These are phyloP conservation scores for Colletotrichum shisoi DNA, from an alignment of 2,329 filamentous ascomycete genomes.

Conservation along the genomic window DNA sequence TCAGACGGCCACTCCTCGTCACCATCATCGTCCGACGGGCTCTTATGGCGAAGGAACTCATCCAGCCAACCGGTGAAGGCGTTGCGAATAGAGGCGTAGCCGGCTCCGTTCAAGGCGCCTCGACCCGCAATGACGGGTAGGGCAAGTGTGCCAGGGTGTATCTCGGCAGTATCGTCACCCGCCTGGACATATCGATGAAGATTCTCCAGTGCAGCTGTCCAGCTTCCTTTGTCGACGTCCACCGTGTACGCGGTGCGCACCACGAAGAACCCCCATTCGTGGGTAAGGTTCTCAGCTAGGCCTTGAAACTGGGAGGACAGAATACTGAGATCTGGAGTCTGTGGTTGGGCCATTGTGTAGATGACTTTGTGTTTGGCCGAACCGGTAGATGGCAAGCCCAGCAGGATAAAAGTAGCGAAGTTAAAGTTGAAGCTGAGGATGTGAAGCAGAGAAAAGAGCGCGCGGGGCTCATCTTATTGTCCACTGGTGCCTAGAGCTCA, in stretches of 20 bases:
- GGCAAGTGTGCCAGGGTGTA: not conserved
- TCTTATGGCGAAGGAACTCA: not conserved
- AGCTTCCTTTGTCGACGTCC: not conserved
- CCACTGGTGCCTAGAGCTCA: no score
- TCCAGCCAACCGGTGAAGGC: not conserved
- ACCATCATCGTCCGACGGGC: not conserved
- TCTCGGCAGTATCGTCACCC: conserved; percentile 2
- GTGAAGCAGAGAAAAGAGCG: no score
- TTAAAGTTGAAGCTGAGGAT: no score
- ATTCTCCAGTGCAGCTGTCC: not conserved
- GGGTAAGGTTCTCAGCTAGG: not conserved
- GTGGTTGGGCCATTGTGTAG: not conserved
- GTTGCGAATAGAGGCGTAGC: not conserved
- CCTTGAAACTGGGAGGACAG: not conserved
- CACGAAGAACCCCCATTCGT: conserved; percentile 12
- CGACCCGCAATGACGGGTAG: not conserved
- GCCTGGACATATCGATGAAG: not conserved
- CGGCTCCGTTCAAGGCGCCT: not conserved
- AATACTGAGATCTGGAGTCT: not conserved
- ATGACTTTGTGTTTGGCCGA: no score
- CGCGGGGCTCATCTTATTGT: no score
- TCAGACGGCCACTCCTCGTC: not conserved
- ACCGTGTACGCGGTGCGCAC: conserved; percentile 10
- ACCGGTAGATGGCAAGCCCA: no score
- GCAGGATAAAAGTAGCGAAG: no score